Percentiles rank a stretch among this genome's conserved stretches.
Evolutionary conservation across 2,329 filamentous ascomycete genomes (phyloP).

Genomic region (Paramyrothecium sp.): DNA sequence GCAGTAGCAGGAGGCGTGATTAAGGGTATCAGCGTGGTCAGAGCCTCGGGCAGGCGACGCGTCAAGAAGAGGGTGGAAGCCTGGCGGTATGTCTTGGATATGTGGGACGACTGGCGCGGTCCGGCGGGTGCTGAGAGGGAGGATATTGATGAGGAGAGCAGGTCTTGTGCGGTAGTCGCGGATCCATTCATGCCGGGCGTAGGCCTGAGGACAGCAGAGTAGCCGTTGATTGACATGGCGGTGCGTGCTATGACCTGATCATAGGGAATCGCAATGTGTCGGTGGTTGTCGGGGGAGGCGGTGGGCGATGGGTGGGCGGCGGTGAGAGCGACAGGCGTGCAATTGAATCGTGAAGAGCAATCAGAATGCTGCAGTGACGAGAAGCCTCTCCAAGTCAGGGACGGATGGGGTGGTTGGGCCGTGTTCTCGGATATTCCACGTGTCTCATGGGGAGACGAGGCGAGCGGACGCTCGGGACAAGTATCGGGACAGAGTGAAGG

Average conservation of each 20-base stretch:
- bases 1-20: constrained; percentile 60
- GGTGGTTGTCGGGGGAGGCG: constrained; percentile 2
- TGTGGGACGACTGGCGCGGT: constrained; percentile 65
- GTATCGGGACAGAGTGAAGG: too few relatives aligned
- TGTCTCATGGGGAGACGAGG: too few relatives aligned
- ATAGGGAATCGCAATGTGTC: constrained; percentile 5
- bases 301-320: neutral
- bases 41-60: constrained; percentile 84
- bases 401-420: too few relatives aligned
- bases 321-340: too few relatives aligned
- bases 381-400: too few relatives aligned
- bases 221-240: constrained; percentile 44
- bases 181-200: constrained; percentile 32
- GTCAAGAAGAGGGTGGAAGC: constrained; percentile 93
- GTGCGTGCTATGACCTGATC: constrained; percentile 2
- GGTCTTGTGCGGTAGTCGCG: constrained; percentile 47
- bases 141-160: constrained; percentile 65
- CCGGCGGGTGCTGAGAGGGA: constrained; percentile 63
- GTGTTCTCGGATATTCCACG: too few relatives aligned
- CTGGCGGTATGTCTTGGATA: constrained; percentile 92
- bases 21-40: constrained; percentile 80
- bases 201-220: constrained; percentile 43
- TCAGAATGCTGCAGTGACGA: too few relatives aligned
- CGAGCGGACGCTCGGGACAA: too few relatives aligned
- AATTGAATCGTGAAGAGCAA: too few relatives aligned